phyloP scores from a whole-genome alignment of 306 rosid genomes.

The Pueraria montana region DNA sequence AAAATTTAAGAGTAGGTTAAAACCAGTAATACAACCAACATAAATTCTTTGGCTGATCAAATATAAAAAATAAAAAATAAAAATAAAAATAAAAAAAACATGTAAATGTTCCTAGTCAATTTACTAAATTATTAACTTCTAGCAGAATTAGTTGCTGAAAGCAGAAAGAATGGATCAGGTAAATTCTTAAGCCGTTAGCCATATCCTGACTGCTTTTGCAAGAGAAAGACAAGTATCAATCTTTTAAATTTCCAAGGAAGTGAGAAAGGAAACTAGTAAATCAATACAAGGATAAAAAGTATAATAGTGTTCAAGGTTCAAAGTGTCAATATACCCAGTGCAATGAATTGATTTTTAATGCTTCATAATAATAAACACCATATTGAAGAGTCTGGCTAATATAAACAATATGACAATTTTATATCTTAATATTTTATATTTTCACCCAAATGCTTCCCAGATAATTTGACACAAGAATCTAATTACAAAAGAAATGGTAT shows the following conservation, averaged over 20 bases:
- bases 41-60: not conserved
- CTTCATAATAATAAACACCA: constrained; percentile 5
- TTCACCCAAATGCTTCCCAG: constrained; percentile 7
- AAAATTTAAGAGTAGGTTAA: constrained; percentile 2
- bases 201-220: not conserved
- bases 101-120: constrained; percentile 6
- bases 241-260: not conserved
- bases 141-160: constrained; percentile 7
- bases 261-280: constrained; percentile 2
- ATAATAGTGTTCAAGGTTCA: too few relatives aligned
- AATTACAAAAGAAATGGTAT: constrained; percentile 30
- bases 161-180: constrained; percentile 8
- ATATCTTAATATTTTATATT: constrained; percentile 2
- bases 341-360: constrained; percentile 1
- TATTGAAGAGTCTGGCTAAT: not conserved
- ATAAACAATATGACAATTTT: constrained; percentile 9
- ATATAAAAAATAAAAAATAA: too few relatives aligned
- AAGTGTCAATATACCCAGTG: not conserved
- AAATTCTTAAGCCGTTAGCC: not conserved
- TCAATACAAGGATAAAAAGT: constrained; percentile 2
- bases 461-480: constrained; percentile 18
- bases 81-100: not conserved
- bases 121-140: constrained; percentile 31
- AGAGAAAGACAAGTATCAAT: constrained; percentile 7
- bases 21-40: constrained; percentile 22